These are phyloP conservation scores for Paulownia fortunei DNA, from an alignment of 257 asterid species.

Conservation along the genomic window DNA sequence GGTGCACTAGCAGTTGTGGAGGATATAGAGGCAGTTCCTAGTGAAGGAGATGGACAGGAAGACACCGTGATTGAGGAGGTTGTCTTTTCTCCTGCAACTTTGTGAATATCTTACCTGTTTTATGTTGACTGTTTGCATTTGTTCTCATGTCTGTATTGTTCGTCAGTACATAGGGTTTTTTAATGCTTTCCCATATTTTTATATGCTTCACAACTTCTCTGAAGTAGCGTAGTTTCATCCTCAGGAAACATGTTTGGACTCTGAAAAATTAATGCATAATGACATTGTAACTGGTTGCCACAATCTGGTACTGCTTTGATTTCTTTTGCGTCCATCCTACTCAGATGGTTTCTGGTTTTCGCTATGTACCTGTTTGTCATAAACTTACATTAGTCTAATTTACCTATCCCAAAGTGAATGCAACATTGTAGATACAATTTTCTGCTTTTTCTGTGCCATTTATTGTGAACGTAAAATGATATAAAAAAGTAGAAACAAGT, in stretches of 20 bases:
- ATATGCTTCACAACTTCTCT: background rate
- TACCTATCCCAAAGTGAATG: no score
- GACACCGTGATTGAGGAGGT: slow-evolving; percentile 63
- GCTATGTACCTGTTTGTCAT: no score
- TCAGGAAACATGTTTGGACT: background rate
- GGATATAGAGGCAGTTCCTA: slow-evolving; percentile 47
- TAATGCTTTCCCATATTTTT: background rate
- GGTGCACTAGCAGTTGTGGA: slow-evolving; percentile 35
- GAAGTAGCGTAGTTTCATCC: no score
- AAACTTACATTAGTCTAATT: no score
- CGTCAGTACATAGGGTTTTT: background rate
- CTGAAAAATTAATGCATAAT: no score
- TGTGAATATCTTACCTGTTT: background rate
- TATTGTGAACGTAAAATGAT: background rate
- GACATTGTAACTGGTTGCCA: no score
- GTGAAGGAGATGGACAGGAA: slow-evolving; percentile 49
- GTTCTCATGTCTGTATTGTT: background rate
- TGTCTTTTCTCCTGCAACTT: slow-evolving; percentile 13
- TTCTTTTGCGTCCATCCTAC: no score
- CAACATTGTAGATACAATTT: background rate
- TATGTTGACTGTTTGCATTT: background rate
- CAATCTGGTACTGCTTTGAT: no score
- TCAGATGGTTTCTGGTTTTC: no score
- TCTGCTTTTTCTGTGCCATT: no score
- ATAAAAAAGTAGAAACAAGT: background rate